Evolutionary conservation across 2,329 filamentous ascomycete species (phyloP).

Genomic region (Colletotrichum navitas): DNA sequence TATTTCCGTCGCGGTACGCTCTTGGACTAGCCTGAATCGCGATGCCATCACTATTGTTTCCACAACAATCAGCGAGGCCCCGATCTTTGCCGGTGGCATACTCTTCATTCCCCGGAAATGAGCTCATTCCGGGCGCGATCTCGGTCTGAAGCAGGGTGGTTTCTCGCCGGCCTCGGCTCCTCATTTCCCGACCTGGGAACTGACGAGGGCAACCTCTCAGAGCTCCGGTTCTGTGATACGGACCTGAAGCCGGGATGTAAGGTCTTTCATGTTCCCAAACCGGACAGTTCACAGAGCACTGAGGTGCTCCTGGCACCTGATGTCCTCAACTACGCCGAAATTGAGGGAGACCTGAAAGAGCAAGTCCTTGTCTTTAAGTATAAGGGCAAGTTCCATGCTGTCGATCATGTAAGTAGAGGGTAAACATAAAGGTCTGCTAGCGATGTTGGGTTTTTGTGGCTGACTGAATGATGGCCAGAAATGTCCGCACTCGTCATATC

Average conservation of each 20-base stretch:
- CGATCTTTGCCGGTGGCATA: no score
- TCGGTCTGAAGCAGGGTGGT: slow-evolving; percentile 58
- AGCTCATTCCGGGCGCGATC: slow-evolving; percentile 45
- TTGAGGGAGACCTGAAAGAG: slow-evolving; percentile 59
- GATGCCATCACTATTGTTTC: neutral
- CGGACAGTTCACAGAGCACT: slow-evolving; percentile 51
- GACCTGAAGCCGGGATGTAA: slow-evolving; percentile 68
- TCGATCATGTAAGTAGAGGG: slow-evolving; percentile 71
- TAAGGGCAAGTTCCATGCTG: slow-evolving; percentile 72
- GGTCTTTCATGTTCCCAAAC: slow-evolving; percentile 64
- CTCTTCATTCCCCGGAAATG: slow-evolving; percentile 28
- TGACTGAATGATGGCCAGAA: slow-evolving; percentile 55
- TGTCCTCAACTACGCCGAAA: slow-evolving; percentile 46
- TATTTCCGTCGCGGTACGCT: neutral
- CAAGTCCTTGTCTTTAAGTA: slow-evolving; percentile 77
- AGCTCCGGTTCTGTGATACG: slow-evolving; percentile 55
- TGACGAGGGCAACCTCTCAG: slow-evolving; percentile 54
- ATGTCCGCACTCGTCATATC: slow-evolving; percentile 77
- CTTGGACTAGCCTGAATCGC: neutral
- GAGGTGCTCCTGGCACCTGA: slow-evolving; percentile 55
- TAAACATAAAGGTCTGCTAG: no score
- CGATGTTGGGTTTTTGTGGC: no score
- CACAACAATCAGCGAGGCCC: neutral
- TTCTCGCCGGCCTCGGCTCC: slow-evolving; percentile 66
- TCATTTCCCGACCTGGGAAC: slow-evolving; percentile 66